Conservation (phyloP, 495 filamentous ascomycete species). For the Cudoniella acicularis region DNA sequence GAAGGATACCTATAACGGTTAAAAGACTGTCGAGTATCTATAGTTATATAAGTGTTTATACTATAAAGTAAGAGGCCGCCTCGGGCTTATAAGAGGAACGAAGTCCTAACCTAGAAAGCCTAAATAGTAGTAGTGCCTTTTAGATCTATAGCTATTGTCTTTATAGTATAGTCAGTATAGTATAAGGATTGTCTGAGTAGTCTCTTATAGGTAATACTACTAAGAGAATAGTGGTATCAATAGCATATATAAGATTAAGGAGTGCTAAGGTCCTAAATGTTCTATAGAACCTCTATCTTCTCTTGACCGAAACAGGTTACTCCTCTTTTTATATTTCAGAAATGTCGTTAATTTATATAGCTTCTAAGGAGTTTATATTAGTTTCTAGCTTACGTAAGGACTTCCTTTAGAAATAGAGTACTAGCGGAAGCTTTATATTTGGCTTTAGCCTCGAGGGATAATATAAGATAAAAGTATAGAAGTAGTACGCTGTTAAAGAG, state of each 20-base stretch:
- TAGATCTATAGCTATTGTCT: conserved; percentile 30
- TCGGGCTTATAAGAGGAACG: conserved; percentile 24
- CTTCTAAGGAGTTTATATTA: background rate
- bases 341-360: background rate
- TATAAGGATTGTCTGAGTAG: background rate
- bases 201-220: conserved; percentile 4
- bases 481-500: background rate
- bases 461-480: background rate
- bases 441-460: background rate
- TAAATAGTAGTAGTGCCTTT: conserved; percentile 52
- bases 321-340: background rate
- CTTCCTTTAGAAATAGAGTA: background rate
- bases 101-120: conserved; percentile 24
- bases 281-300: background rate
- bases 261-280: conserved; percentile 39
- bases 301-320: background rate
- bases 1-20: conserved; percentile 45
- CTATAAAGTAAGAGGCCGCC: conserved; percentile 46
- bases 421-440: background rate
- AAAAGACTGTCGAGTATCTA: conserved; percentile 39
- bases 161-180: background rate
- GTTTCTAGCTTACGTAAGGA: background rate
- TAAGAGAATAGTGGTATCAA: conserved; percentile 4
- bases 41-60: conserved; percentile 44
- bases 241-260: conserved; percentile 14